phyloP scores from a whole-genome alignment of 2,329 filamentous ascomycete genomes.

The Claviceps citrina region DNA sequence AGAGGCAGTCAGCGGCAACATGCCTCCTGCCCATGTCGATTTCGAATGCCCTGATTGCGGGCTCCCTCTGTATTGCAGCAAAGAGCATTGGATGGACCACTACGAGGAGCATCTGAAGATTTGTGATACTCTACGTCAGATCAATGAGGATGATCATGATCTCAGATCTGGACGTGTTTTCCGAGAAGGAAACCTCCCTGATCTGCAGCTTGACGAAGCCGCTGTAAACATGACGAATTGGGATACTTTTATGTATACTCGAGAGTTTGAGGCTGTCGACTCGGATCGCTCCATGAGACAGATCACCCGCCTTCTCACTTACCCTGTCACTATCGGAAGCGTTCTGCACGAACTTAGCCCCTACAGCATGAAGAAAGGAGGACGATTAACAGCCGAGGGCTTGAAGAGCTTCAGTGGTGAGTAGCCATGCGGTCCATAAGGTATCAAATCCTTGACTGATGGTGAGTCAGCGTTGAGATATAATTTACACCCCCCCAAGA shows the following conservation, averaged over 20 bases:
- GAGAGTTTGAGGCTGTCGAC: constrained; percentile 83
- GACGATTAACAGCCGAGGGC: constrained; percentile 71
- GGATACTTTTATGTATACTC: constrained; percentile 91
- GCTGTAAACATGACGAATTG: constrained; percentile 96
- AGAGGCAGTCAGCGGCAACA: constrained; percentile 36
- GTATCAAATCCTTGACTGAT: neutral
- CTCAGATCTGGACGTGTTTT: constrained; percentile 81
- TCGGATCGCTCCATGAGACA: constrained; percentile 83
- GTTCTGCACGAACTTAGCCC: constrained; percentile 89
- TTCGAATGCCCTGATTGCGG: constrained; percentile 97
- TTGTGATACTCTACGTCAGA: constrained; percentile 78
- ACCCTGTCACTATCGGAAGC: constrained; percentile 81
- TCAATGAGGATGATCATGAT: constrained; percentile 97
- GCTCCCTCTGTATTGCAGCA: constrained; percentile 81
- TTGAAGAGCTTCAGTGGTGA: constrained; percentile 84
- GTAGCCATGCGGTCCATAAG: constrained; percentile 17
- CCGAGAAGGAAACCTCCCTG: constrained; percentile 84
- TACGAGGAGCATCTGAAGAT: constrained; percentile 87
- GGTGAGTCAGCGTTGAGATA: constrained; percentile 60
- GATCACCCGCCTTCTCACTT: constrained; percentile 82
- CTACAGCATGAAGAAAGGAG: constrained; percentile 62
- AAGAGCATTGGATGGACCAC: constrained; percentile 90
- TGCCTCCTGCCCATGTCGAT: constrained; percentile 65
- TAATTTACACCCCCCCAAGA: constrained; percentile 73
- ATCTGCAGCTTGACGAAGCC: constrained; percentile 78